A percentile compares a stretch with the other conserved stretches of the same genome.
Evolutionary conservation across 2,329 filamentous ascomycete species (phyloP).

Genomic region (Coleophoma cylindrospora): DNA sequence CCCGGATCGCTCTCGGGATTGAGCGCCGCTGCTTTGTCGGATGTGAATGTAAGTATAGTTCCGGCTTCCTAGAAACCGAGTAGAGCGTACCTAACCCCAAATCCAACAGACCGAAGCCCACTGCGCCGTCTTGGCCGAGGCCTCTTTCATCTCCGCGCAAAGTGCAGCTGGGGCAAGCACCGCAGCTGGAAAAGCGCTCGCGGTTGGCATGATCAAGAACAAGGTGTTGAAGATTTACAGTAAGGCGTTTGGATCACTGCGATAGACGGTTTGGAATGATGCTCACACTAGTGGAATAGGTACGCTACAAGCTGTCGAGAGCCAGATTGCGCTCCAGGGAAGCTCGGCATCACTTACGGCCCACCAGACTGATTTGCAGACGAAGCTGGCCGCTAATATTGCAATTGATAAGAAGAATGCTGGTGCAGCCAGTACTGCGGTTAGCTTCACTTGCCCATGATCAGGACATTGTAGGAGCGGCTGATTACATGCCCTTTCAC

Average conservation of each 20-base stretch:
- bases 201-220: neutral
- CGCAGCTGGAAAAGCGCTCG: neutral
- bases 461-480: too few relatives aligned
- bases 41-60: constrained; percentile 1
- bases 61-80: neutral
- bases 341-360: neutral
- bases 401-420: neutral
- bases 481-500: too few relatives aligned
- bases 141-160: neutral
- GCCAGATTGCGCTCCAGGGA: neutral
- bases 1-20: neutral
- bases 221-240: neutral
- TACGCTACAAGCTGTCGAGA: neutral
- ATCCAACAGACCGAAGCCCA: neutral
- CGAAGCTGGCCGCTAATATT: neutral
- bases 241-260: neutral
- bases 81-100: neutral
- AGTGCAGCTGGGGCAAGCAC: neutral
- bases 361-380: neutral
- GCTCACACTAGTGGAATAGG: neutral
- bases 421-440: neutral
- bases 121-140: neutral
- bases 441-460: neutral
- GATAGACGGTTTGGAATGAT: neutral
- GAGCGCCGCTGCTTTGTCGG: neutral